Percentiles rank a stretch among this genome's conserved stretches.
Evolutionary conservation across 441 rosid species (phyloP).

Genomic region (Brassica balearica): DNA sequence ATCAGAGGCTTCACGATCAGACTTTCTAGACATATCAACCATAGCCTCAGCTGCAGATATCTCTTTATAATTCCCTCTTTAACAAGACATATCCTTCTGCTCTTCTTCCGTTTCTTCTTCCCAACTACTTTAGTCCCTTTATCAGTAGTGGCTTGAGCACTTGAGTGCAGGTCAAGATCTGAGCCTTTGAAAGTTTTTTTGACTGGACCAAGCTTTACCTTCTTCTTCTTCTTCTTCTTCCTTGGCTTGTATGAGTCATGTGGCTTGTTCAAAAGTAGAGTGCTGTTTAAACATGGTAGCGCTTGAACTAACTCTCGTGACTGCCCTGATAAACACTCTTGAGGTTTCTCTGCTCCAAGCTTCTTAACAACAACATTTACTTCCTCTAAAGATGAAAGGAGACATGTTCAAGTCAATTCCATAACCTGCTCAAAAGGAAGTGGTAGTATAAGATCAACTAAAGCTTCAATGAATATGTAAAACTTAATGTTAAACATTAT

Average conservation of each 20-base stretch:
- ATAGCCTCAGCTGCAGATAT: conserved; percentile 63
- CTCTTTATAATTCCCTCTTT: conserved; percentile 39
- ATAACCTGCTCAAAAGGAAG: conserved; percentile 45
- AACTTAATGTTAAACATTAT: background rate
- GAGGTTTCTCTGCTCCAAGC: conserved; percentile 42
- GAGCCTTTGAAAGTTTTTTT: conserved; percentile 47
- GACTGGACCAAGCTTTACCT: conserved; percentile 42
- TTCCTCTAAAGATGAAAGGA: conserved; percentile 35
- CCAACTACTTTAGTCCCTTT: conserved; percentile 37
- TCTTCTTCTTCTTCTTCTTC: conserved; percentile 28
- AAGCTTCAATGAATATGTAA: background rate
- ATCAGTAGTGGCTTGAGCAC: conserved; percentile 45
- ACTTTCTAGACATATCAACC: conserved; percentile 57
- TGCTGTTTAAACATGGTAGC: conserved; percentile 52
- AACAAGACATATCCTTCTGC: conserved; percentile 46
- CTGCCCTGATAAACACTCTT: conserved; percentile 41
- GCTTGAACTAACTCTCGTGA: conserved; percentile 54
- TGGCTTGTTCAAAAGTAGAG: conserved; percentile 27
- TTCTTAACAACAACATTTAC: conserved; percentile 27
- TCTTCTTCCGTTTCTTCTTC: conserved; percentile 50
- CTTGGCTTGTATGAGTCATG: conserved; percentile 37
- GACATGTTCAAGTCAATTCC: conserved; percentile 43
- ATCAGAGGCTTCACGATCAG: conserved; percentile 34
- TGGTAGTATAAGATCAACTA: conserved; percentile 17
- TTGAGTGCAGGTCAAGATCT: conserved; percentile 11